These are phyloP conservation scores for Penicillium sp. DNA, from an alignment of 2,329 filamentous ascomycete genomes.

Conservation along the genomic window DNA sequence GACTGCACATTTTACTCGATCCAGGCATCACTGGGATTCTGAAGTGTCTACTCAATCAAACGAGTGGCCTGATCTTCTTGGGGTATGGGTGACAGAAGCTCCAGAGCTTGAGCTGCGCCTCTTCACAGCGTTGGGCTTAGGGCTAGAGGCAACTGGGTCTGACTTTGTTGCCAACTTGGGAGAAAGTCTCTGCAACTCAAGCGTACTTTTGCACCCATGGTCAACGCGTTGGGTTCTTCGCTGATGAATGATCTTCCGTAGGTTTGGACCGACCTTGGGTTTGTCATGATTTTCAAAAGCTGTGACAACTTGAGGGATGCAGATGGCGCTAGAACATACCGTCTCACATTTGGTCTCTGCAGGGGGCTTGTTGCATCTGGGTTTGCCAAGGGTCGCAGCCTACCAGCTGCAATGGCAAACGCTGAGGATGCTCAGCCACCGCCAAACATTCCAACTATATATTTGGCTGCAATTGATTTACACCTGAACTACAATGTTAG, in stretches of 20 bases:
- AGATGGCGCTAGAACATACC: constrained; percentile 6
- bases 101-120: constrained; percentile 31
- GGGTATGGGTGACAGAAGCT: constrained; percentile 31
- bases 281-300: constrained; percentile 24
- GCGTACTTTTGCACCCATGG: constrained; percentile 15
- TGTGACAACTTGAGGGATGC: constrained; percentile 5
- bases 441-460: constrained; percentile 11
- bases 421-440: constrained; percentile 18
- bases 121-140: constrained; percentile 6
- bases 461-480: constrained; percentile 24
- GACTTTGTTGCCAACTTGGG: constrained; percentile 19
- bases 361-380: constrained; percentile 1
- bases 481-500: constrained; percentile 16
- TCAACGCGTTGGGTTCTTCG: background rate
- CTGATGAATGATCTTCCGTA: constrained; percentile 11
- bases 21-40: background rate
- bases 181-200: constrained; percentile 25
- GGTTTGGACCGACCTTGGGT: constrained; percentile 35
- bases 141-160: constrained; percentile 1
- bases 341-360: constrained; percentile 24
- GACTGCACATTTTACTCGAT: constrained; percentile 10
- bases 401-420: constrained; percentile 22
- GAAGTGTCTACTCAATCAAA: background rate
- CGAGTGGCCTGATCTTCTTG: constrained; percentile 7
- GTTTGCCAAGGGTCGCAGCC: constrained; percentile 1